Percentiles rank a stretch among this genome's conserved stretches.
Conservation (phyloP, 345 rosid genomes). For the Linum usitatissimum region DNA sequence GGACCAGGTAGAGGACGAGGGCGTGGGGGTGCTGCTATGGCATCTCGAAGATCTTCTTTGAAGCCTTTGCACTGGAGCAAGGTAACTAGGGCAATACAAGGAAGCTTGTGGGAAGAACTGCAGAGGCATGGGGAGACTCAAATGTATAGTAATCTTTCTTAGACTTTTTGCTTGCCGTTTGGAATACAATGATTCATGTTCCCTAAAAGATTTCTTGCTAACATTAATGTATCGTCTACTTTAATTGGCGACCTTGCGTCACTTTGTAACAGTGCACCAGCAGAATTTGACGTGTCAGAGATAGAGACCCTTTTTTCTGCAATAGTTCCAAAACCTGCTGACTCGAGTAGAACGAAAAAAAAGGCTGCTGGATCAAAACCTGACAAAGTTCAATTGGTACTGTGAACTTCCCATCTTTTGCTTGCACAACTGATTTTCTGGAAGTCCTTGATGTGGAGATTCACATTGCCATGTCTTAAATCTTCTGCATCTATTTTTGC, state of each 20-base stretch:
- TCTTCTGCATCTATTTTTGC: too few relatives aligned
- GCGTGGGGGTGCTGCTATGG: slow-evolving; percentile 44
- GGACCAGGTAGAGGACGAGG: slow-evolving; percentile 56
- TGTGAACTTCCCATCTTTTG: not conserved
- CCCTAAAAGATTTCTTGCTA: too few relatives aligned
- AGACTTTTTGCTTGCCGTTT: slow-evolving; percentile 8
- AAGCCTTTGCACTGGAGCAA: slow-evolving; percentile 99
- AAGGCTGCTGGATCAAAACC: slow-evolving; percentile 80
- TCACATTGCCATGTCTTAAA: too few relatives aligned
- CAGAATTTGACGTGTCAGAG: slow-evolving; percentile 93
- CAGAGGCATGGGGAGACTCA: slow-evolving; percentile 86
- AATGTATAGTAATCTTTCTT: slow-evolving; percentile 37
- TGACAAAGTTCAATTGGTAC: slow-evolving; percentile 82
- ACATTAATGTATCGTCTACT: slow-evolving; percentile 4
- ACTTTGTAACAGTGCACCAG: slow-evolving; percentile 48
- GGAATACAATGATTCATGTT: not conserved
- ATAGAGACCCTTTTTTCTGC: slow-evolving; percentile 87
- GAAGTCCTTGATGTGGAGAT: not conserved
- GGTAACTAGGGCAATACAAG: slow-evolving; percentile 91
- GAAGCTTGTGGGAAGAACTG: slow-evolving; percentile 98
- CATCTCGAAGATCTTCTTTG: slow-evolving; percentile 64
- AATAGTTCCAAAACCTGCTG: slow-evolving; percentile 59
- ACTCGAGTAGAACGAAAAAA: slow-evolving; percentile 45
- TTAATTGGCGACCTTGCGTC: slow-evolving; percentile 12
- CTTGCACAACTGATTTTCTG: not conserved